A percentile compares a stretch with the other conserved stretches of the same genome.
Evolutionary conservation across 345 rosid genomes (phyloP).

Genomic region (Bruguiera sexangula): DNA sequence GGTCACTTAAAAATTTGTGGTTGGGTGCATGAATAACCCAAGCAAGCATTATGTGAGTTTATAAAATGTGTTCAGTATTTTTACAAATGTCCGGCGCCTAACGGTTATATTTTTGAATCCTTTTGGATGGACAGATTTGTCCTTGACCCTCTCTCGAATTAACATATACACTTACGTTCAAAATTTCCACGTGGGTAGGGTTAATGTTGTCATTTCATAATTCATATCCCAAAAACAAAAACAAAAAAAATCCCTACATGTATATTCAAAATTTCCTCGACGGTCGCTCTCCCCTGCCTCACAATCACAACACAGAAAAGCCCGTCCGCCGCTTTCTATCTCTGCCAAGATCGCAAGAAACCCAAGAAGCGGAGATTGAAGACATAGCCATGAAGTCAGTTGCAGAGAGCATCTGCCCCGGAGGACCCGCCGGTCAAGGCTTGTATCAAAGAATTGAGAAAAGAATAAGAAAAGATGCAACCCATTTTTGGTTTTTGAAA

Average conservation of each 20-base stretch:
- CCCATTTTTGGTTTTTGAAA: neutral
- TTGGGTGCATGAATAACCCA: too few species aligned
- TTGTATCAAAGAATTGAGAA: neutral
- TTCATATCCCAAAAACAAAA: neutral
- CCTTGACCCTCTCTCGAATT: neutral
- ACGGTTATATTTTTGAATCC: neutral
- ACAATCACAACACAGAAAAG: conserved; percentile 7
- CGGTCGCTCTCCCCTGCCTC: conserved; percentile 38
- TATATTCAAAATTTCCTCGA: conserved; percentile 14
- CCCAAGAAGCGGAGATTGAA: neutral
- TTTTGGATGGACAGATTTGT: neutral
- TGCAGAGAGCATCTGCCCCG: conserved; percentile 16
- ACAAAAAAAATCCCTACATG: conserved; percentile 10
- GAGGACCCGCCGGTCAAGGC: conserved; percentile 29
- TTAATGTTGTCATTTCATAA: too few species aligned
- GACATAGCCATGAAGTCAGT: conserved; percentile 24
- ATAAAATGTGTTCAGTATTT: too few species aligned
- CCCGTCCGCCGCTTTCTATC: conserved; percentile 16
- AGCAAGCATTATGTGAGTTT: too few species aligned
- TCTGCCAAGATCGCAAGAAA: neutral
- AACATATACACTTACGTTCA: too few species aligned
- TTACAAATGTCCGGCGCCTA: neutral
- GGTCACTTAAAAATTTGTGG: too few species aligned
- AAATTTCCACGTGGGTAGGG: too few species aligned
- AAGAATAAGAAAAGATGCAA: neutral